phyloP scores from a whole-genome alignment of 2,329 filamentous ascomycete species.

The Chrysoporthe deuterocubensis region DNA sequence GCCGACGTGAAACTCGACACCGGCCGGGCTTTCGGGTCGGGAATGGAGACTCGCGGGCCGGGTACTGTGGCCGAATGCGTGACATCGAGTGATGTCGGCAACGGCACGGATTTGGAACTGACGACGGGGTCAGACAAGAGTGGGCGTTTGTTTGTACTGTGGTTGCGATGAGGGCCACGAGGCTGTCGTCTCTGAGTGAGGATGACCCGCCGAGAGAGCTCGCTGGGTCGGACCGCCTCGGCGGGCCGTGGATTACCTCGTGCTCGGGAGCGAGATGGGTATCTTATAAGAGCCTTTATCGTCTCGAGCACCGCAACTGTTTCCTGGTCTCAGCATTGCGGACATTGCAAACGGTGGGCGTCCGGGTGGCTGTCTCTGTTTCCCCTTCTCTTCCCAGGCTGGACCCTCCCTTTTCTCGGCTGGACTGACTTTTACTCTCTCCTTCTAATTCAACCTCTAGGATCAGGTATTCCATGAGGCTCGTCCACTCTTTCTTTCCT shows the following conservation, averaged over 20 bases:
- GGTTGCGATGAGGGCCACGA: not conserved
- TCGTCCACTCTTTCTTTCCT: not conserved
- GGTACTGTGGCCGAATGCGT: not conserved
- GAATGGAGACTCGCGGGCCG: not conserved
- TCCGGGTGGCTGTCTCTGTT: not conserved
- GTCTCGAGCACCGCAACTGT: not conserved
- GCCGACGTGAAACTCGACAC: not conserved
- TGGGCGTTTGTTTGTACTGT: not conserved
- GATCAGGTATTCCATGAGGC: not conserved
- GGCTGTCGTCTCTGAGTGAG: not conserved
- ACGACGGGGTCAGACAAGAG: not conserved
- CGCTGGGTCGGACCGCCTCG: not conserved
- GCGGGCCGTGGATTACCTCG: not conserved
- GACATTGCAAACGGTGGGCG: not conserved
- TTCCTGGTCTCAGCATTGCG: not conserved
- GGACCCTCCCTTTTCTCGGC: not conserved
- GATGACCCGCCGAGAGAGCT: not conserved
- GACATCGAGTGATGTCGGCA: not conserved
- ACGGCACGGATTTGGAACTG: not conserved
- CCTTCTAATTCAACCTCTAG: not conserved
- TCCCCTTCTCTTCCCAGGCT: not conserved
- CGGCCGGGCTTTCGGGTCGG: not conserved
- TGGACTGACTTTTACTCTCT: not conserved
- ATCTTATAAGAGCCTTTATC: not conserved
- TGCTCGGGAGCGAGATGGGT: not conserved